Percentiles rank a stretch among this genome's conserved stretches.
Evolutionary conservation across 2,329 filamentous ascomycete species (phyloP).

Genomic region (Pseudogymnoascus destructans): DNA sequence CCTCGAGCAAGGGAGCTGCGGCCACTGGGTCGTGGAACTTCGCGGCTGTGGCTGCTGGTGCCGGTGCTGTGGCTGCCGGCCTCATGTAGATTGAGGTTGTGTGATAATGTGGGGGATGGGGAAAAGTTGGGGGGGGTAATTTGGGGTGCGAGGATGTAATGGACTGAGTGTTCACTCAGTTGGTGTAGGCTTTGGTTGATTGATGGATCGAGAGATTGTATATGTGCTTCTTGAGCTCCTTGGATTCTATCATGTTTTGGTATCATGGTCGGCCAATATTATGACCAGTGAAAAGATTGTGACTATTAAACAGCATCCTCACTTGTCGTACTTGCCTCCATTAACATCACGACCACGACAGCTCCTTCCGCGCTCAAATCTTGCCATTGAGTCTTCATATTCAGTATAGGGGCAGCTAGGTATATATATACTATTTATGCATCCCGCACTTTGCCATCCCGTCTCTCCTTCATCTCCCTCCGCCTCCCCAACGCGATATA

Average conservation of each 20-base stretch:
- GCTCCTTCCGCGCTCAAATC: neutral
- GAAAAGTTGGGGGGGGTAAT: neutral
- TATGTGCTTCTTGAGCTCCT: neutral
- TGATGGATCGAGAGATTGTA: neutral
- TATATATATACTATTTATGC: neutral
- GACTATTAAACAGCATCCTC: neutral
- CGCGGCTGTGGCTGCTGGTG: neutral
- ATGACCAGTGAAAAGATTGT: too few species aligned
- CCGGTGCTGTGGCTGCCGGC: neutral
- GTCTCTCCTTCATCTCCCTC: neutral
- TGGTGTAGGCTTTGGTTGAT: neutral
- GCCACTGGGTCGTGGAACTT: neutral
- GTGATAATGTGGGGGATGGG: neutral
- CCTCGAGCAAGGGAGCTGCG: neutral
- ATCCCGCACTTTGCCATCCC: neutral
- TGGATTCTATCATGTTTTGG: neutral
- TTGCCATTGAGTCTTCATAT: neutral
- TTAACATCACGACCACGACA: neutral
- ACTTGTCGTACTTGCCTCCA: neutral
- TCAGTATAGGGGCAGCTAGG: neutral
- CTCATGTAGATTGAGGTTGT: neutral
- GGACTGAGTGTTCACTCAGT: neutral
- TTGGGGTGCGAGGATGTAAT: neutral
- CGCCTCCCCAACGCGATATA: too few species aligned
- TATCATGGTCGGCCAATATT: neutral